Evolutionary conservation across 2,329 filamentous ascomycete genomes (phyloP), one percentile per base, ranked within the genome.

Genomic region (Pezicula carpinea): DNA sequence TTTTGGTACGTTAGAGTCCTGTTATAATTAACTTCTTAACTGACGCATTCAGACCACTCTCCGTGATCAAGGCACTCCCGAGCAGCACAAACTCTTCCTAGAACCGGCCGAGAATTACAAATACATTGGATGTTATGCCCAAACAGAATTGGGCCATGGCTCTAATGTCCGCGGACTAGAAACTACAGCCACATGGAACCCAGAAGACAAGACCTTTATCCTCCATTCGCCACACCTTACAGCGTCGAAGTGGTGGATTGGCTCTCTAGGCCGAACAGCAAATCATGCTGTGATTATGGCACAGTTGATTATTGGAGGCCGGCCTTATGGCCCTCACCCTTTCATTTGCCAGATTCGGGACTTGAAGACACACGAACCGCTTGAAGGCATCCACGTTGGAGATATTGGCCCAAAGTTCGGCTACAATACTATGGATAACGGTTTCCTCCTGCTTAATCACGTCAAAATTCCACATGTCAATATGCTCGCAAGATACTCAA

Each of bases 211-310:
- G 73, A 87, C 82, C 3, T 90, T 91, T 59, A 83, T 74, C 13
- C 73, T 91, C 31, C 81, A 90, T 66, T 88, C 84, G 0, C 87
- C 87, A 8, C 74, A 80, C 51, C 72, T 90, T 47, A 90, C 87
- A 2, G 79, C 86, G 0, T 85, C 83, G 29, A 92, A 92, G 63
- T 92, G 86, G 86, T 91, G 87, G 87, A 89, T 89, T 57, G 87
- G 87, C 1, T 87, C 85, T 10, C 74, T 91, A 3, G 87, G 87
- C 43, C 76, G 84, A 57, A 83, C 83, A 3, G 87, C 87, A 38
- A 91, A 88, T 62, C 76, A 89, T 60, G 87, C 87, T 1, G 80
- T 88, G 2, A 85, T 91, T 3, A 89, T 91, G 75, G 87, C 87
- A 0, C 86, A 90, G 66, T 73, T 91, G 22, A 77, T 83, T 52